Evolutionary conservation across 1,284 basidiomycete genomes (phyloP).

Genomic region (Waitea zeae): DNA sequence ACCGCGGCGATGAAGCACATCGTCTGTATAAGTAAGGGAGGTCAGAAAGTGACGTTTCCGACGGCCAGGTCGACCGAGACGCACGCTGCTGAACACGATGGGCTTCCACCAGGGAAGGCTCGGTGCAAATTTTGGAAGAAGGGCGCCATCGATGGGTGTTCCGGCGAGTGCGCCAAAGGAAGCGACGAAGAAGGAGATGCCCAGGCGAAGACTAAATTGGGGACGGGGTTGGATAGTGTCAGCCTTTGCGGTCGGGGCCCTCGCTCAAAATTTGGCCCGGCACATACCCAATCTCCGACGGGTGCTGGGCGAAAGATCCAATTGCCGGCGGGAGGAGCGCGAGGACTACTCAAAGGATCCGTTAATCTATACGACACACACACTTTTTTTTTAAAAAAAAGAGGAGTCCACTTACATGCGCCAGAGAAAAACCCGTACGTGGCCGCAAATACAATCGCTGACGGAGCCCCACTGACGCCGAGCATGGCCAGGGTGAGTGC

Average conservation of each 20-base stretch:
- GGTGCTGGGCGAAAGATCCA: slow-evolving; percentile 1
- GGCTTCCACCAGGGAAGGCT: background rate
- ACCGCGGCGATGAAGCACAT: background rate
- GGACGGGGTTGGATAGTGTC: background rate
- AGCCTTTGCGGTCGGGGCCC: background rate
- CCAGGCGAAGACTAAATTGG: background rate
- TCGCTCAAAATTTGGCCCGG: background rate
- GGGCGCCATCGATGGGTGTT: background rate
- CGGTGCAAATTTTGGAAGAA: background rate
- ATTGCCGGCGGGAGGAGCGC: slow-evolving; percentile 3
- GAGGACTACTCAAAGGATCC: slow-evolving; percentile 1
- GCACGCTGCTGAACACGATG: background rate
- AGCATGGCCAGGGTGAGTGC: slow-evolving; percentile 15
- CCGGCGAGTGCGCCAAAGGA: background rate
- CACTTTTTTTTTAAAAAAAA: background rate
- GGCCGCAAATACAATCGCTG: slow-evolving; percentile 12
- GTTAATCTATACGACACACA: background rate
- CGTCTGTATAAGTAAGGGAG: background rate
- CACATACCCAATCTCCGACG: slow-evolving; percentile 6
- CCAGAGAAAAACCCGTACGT: slow-evolving; percentile 16
- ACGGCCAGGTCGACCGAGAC: background rate
- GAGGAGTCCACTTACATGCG: slow-evolving; percentile 8
- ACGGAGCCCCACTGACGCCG: slow-evolving; percentile 8
- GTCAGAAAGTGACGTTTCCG: background rate
- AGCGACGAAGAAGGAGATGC: background rate